A percentile compares a stretch with the other conserved stretches of the same genome.
phyloP scores from a whole-genome alignment of 2,329 filamentous ascomycete species.

The Microcyclospora pomicola region DNA sequence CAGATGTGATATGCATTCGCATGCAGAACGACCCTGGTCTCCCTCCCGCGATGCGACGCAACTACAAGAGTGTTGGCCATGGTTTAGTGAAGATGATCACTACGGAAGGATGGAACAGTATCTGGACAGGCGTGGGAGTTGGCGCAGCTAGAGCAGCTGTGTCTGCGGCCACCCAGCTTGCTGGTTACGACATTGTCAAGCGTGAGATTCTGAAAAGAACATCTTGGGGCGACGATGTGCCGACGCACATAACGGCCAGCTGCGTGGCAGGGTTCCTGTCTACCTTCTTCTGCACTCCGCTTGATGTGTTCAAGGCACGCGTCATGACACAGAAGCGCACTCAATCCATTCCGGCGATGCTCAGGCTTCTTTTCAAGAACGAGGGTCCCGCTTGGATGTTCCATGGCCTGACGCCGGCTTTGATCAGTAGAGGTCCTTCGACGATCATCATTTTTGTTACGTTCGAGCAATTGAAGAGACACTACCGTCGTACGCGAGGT shows the following conservation, averaged over 20 bases:
- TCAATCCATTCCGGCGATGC: conserved; percentile 7
- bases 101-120: conserved; percentile 11
- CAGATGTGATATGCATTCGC: conserved; percentile 11
- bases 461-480: no score
- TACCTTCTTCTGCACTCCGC: conserved; percentile 13
- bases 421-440: conserved; percentile 13
- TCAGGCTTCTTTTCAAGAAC: conserved; percentile 8
- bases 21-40: conserved; percentile 12
- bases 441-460: conserved; percentile 3
- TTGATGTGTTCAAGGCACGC: conserved; percentile 13
- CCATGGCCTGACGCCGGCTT: conserved; percentile 10
- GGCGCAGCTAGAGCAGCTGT: conserved; percentile 11
- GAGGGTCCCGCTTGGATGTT: conserved; percentile 13
- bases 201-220: conserved; percentile 11
- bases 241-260: conserved; percentile 10
- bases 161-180: conserved; percentile 10
- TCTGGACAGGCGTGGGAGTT: conserved; percentile 13
- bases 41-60: conserved; percentile 7
- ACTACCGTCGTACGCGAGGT: no score
- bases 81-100: conserved; percentile 11
- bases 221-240: conserved; percentile 8
- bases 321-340: conserved; percentile 9
- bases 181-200: conserved; percentile 14
- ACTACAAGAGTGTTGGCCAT: conserved; percentile 11
- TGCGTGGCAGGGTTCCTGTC: conserved; percentile 13